phyloP scores from a whole-genome alignment of 2,329 filamentous ascomycete genomes.

The Dactylonectria estremocensis region DNA sequence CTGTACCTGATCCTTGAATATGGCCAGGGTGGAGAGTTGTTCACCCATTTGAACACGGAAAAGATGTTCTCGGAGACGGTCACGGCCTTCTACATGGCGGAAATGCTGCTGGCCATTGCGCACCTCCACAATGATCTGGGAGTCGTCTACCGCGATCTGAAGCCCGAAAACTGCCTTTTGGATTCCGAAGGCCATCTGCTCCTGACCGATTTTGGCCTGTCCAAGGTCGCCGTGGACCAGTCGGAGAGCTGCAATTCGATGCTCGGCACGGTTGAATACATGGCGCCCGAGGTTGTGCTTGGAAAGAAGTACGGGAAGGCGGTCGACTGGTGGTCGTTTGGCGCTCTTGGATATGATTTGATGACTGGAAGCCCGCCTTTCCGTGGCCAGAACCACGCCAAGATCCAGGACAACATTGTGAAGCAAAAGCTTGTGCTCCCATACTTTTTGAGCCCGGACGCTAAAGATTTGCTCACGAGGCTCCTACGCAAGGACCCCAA shows the following conservation, averaged over 20 bases:
- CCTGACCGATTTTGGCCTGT: slow-evolving; percentile 96
- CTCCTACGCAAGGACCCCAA: slow-evolving; percentile 92
- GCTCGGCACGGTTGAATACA: slow-evolving; percentile 97
- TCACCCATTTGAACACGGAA: slow-evolving; percentile 93
- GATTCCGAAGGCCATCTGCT: slow-evolving; percentile 93
- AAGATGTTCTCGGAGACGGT: slow-evolving; percentile 94
- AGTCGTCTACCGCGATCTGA: slow-evolving; percentile 96
- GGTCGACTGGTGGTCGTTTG: slow-evolving; percentile 99
- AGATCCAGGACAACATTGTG: slow-evolving; percentile 96
- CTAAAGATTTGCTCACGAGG: slow-evolving; percentile 93
- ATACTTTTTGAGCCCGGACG: slow-evolving; percentile 91
- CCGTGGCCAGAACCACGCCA: slow-evolving; percentile 89
- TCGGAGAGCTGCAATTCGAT: slow-evolving; percentile 85
- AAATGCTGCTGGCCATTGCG: slow-evolving; percentile 94
- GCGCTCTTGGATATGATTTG: slow-evolving; percentile 91
- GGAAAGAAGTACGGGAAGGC: slow-evolving; percentile 93
- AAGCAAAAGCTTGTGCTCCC: slow-evolving; percentile 92
- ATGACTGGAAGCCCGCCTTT: slow-evolving; percentile 95
- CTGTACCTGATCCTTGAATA: slow-evolving; percentile 98
- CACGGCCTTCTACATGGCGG: slow-evolving; percentile 97
- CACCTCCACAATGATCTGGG: slow-evolving; percentile 94
- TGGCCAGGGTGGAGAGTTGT: slow-evolving; percentile 95
- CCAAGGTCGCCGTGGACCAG: slow-evolving; percentile 87
- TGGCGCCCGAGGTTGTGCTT: slow-evolving; percentile 95
- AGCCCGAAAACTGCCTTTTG: slow-evolving; percentile 97